A percentile compares a stretch with the other conserved stretches of the same genome.
These are phyloP conservation scores for Azolla pinnata DNA, from an alignment of 75 land plant species.

Conservation along the genomic window DNA sequence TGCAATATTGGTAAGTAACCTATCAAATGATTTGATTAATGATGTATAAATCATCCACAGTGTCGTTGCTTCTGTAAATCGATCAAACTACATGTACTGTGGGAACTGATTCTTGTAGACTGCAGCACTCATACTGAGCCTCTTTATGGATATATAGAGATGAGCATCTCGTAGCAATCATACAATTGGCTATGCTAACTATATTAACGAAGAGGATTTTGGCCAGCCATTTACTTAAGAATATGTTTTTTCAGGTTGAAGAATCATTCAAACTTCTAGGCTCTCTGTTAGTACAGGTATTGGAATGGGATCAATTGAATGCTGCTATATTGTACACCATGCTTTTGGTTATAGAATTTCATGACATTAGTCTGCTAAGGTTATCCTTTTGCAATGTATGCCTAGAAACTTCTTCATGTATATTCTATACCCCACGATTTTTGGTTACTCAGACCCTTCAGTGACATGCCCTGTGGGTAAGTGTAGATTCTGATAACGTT, in stretches of 20 bases:
- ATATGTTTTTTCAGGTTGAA: slow-evolving; percentile 56
- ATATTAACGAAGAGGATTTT: too few relatives aligned
- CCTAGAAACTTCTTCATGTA: slow-evolving; percentile 40
- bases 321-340: neutral
- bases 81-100: too few relatives aligned
- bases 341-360: too few relatives aligned
- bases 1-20: slow-evolving; percentile 43
- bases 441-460: slow-evolving; percentile 61
- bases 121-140: too few relatives aligned
- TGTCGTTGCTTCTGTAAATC: too few relatives aligned
- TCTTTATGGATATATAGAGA: too few relatives aligned
- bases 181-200: too few relatives aligned
- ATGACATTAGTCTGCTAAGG: too few relatives aligned
- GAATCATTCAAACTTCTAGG: slow-evolving; percentile 59
- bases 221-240: too few relatives aligned
- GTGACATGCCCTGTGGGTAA: slow-evolving; percentile 52
- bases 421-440: slow-evolving; percentile 50
- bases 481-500: too few relatives aligned
- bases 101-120: too few relatives aligned
- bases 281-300: slow-evolving; percentile 44
- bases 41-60: neutral
- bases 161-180: too few relatives aligned
- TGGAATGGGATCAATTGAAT: neutral
- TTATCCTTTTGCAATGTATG: slow-evolving; percentile 6
- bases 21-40: neutral